Conservation (phyloP, 495 filamentous ascomycete species). For the Copromyces sp. region DNA sequence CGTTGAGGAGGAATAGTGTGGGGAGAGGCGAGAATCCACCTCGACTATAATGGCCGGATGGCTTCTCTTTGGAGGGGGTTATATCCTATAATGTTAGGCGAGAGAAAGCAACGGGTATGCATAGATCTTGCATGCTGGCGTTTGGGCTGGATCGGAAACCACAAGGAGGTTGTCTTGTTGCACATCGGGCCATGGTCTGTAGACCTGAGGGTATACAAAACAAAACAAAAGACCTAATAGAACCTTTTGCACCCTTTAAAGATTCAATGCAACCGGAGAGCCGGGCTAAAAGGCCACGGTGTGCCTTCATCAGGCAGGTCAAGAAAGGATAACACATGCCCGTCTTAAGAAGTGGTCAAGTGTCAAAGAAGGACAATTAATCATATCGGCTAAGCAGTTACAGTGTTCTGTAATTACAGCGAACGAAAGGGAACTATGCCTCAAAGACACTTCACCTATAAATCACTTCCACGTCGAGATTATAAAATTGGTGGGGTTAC, state of each 20-base stretch:
- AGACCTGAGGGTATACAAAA: background rate
- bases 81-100: background rate
- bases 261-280: background rate
- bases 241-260: background rate
- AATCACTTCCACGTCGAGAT: background rate
- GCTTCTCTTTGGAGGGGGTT: background rate
- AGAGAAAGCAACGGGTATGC: background rate
- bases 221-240: background rate
- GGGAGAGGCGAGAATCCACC: slow-evolving; percentile 7
- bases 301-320: background rate
- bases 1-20: background rate
- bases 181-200: background rate
- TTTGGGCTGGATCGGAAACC: background rate
- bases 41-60: background rate
- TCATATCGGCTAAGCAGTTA: background rate
- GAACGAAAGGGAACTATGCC: background rate
- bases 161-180: background rate
- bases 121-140: background rate
- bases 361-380: background rate
- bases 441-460: background rate
- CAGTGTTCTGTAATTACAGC: background rate
- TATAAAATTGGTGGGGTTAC: background rate
- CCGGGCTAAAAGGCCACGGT: background rate
- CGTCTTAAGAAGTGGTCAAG: background rate
- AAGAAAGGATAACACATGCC: background rate